Base-by-base conservation (phyloP, 176 grass and related monocot species). In the Triticum monococcum region DNA sequence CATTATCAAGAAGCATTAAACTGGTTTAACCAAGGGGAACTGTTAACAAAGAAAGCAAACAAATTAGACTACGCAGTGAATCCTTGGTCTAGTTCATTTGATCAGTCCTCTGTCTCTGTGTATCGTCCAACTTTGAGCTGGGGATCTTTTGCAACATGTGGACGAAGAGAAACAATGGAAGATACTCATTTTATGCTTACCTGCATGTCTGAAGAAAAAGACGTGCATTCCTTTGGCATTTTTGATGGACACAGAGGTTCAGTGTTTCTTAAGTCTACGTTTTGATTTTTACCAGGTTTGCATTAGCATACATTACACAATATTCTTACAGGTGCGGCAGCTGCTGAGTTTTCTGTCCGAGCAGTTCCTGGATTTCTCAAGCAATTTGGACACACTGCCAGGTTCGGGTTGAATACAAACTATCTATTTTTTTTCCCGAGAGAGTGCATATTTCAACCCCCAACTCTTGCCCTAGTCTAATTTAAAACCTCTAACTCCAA, bases 241-340 rank as follows among this genome's bases (percentile, higher is more conserved):
- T 98, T 96, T 76, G 92, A 98, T 91, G 96, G 96, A 64, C 96
- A 98, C 85, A 88, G 96, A 98, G 96, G 96, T 98, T 81, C 46
- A 32, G 17, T 86, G 46, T 56, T 56, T 46, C 72, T 82, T 54
- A 45, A 67, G 3, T 43, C 43, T 82, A 45, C 89, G 30, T 18
- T 79, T 61, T 72, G 22, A 75, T 61, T 8, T 82, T n/a, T 77
- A 67, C 22, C 79, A 50, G 16, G 32, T 79, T 84, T 79, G 72
- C 37, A 80, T 64, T 66, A 65, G 45, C 69, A 46, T 86, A 84
- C 68, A 48, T 91, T 91, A 88, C 18, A 81, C 18, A 78, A 81
- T 45, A 52, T 83, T 84, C 70, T 9, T 86, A 77, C 89, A 98
- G 93, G 96, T 84, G 92, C 96, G 57, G 93, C 96, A 45, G 96